A percentile compares a stretch with the other conserved stretches of the same genome.
These are phyloP conservation scores for Infundibulicybe gibba DNA, from an alignment of 768 basidiomycete species.

Conservation along the genomic window DNA sequence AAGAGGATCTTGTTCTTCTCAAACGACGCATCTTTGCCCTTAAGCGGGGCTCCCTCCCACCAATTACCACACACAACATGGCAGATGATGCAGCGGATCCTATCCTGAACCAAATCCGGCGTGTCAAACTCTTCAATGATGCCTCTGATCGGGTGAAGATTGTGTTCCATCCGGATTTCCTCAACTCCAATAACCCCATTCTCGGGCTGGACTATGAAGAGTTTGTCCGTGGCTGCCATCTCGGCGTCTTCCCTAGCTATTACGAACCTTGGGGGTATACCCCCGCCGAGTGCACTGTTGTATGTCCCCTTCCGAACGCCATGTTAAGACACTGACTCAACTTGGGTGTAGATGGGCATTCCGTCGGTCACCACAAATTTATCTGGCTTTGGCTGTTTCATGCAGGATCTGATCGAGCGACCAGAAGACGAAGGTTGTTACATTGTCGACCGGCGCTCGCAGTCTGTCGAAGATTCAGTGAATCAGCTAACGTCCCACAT, in stretches of 20 bases:
- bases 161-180: conserved; percentile 97
- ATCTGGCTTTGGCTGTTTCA: conserved; percentile 97
- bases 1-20: conserved; percentile 90
- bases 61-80: conserved; percentile 99
- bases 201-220: conserved; percentile 98
- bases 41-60: conserved; percentile 91
- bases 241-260: conserved; percentile 98
- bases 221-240: conserved; percentile 96
- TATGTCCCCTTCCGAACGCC: conserved; percentile 30
- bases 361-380: conserved; percentile 97
- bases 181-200: conserved; percentile 97
- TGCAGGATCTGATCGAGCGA: conserved; percentile 95
- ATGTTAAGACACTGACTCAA: conserved; percentile 5
- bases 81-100: conserved; percentile 89
- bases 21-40: conserved; percentile 97
- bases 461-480: conserved; percentile 90
- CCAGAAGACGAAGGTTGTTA: conserved; percentile 96
- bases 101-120: conserved; percentile 90
- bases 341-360: conserved; percentile 79
- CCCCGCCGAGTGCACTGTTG: conserved; percentile 98
- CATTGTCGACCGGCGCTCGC: conserved; percentile 89
- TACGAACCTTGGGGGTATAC: conserved; percentile 98
- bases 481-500: conserved; percentile 75
- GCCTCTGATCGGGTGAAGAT: conserved; percentile 91
- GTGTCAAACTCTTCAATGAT: conserved; percentile 91